Conservation (phyloP, 306 rosid genomes). For the Cicer judaicum region DNA sequence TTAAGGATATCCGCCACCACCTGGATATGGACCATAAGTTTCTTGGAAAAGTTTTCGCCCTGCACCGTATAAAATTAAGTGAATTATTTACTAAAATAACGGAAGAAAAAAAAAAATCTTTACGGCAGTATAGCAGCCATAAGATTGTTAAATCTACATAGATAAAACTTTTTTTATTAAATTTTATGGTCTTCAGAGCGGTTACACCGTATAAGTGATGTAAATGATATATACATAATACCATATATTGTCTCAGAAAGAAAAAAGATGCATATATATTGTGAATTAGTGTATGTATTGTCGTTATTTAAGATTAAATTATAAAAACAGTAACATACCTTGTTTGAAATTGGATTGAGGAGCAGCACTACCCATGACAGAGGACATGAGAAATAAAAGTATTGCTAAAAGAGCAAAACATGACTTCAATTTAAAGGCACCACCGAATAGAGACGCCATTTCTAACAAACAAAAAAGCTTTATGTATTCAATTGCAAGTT, state of each 20-base stretch:
- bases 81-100: neutral
- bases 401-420: conserved; percentile 4
- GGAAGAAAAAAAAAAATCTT: too few relatives aligned
- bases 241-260: too few relatives aligned
- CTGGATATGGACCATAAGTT: neutral
- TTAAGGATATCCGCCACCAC: conserved; percentile 29
- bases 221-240: too few relatives aligned
- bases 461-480: neutral
- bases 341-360: neutral
- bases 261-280: neutral
- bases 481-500: neutral
- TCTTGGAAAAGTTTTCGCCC: conserved; percentile 36
- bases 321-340: neutral
- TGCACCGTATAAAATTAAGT: neutral
- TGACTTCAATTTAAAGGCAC: neutral
- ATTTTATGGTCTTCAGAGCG: too few relatives aligned
- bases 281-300: neutral
- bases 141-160: too few relatives aligned
- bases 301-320: neutral
- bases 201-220: too few relatives aligned
- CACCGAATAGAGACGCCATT: neutral
- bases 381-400: conserved; percentile 6
- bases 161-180: too few relatives aligned
- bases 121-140: too few relatives aligned
- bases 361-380: neutral